Conservation (phyloP, 106 monocot genomes). For the Dactylorhiza incarnata region DNA sequence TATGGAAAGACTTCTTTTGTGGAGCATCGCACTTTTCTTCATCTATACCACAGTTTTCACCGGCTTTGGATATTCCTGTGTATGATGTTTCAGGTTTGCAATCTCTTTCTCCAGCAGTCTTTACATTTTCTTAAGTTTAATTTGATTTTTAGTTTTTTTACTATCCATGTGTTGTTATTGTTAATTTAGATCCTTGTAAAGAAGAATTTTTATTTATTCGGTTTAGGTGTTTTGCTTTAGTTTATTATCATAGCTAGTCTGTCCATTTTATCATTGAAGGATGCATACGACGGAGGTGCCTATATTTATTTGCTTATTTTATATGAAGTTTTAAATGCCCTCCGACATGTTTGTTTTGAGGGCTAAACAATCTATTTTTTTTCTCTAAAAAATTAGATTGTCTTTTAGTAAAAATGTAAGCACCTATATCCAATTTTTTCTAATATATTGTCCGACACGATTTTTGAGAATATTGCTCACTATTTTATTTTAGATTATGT, state of each 20-base stretch:
- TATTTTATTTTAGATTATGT: too few species aligned
- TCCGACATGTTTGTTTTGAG: background rate
- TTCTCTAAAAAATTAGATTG: too few species aligned
- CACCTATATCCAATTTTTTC: too few species aligned
- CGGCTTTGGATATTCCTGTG: slow-evolving; percentile 93
- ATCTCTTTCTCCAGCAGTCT: background rate
- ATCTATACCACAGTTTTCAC: slow-evolving; percentile 97
- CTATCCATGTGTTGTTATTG: background rate
- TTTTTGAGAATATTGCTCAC: too few species aligned
- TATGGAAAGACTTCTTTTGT: slow-evolving; percentile 98
- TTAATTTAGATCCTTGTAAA: background rate
- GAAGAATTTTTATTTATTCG: background rate
- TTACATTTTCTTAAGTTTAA: slow-evolving; percentile 2
- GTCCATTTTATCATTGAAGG: background rate
- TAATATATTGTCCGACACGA: too few species aligned
- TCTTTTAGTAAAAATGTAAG: too few species aligned
- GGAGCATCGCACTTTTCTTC: slow-evolving; percentile 86
- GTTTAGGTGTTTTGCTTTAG: background rate
- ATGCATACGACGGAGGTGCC: background rate
- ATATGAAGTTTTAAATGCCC: too few species aligned
- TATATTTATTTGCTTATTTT: background rate
- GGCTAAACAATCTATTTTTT: too few species aligned
- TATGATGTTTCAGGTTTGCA: slow-evolving; percentile 93
- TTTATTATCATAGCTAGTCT: background rate
- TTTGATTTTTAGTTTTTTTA: background rate